Evolutionary conservation across 495 filamentous ascomycete genomes (phyloP), one percentile per base, ranked within the genome.

Genomic region (Aspergillus incahuasiensis): DNA sequence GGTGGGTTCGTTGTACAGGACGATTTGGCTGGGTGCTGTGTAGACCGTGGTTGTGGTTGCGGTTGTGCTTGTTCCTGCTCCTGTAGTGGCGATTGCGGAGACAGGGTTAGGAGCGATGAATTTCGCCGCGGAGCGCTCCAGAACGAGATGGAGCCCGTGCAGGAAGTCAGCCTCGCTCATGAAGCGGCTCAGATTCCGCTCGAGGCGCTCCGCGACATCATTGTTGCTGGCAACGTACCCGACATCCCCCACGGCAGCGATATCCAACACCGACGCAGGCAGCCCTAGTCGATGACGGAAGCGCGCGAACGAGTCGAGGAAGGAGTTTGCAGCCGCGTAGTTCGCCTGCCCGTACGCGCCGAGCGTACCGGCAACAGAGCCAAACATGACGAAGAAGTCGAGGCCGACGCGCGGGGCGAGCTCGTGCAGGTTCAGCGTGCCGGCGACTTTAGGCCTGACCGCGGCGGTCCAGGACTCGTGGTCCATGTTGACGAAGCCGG

Each of bases 361-460:
- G 18, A 61, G 24, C 6, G 63, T 54, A 5, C 63, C 69, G 6
- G 55, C 55, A 9, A 68, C 40, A 9, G 66, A 70, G 15, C 68
- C 68, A 16, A 76, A 66, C 24, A 77, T 56, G 25, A 68, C 56
- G 63, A 77, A 78, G 67, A 79, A 79, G 58, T 75, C 71, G 11
- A 78, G 59, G 0, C 53, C 46, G 0, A 18, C n/a, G 11, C 25
- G 6, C 11, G 8, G 49, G 1, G 41, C 21, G n/a, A 55, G 45
- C 11, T 51, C 20, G 47, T 67, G 64, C 5, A 67, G 59, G 28
- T 65, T 78, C 68, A 63, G 71, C 13, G 72, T 68, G 5, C 75
- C 76, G 16, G 60, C 24, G 5, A 76, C 45, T n/a, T 6, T 43
- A 3, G 41, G 41, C 5, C 19, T 12, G 11, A 43, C 22, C 0